phyloP scores from a whole-genome alignment of 169 alveolate species.

The Cryptosporidium andersoni region DNA sequence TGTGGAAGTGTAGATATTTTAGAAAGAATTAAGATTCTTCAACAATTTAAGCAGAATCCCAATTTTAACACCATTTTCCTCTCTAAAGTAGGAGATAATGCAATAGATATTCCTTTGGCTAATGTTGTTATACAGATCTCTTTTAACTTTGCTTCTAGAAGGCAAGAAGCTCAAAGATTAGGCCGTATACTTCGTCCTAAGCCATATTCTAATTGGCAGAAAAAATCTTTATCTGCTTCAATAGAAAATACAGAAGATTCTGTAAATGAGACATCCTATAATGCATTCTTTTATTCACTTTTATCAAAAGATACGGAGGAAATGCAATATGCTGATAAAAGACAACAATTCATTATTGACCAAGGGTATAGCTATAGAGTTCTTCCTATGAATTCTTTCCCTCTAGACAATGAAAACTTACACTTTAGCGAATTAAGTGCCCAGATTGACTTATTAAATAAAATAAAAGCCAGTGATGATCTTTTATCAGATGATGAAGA shows the following conservation, averaged over 20 bases:
- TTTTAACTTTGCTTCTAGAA: slow-evolving; percentile 96
- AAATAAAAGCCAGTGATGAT: slow-evolving; percentile 53
- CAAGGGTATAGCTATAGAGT: slow-evolving; percentile 85
- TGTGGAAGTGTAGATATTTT: slow-evolving; percentile 88
- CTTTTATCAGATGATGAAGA: slow-evolving; percentile 19
- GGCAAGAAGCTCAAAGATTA: slow-evolving; percentile 98
- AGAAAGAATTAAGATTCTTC: slow-evolving; percentile 91
- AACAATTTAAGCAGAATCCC: slow-evolving; percentile 87
- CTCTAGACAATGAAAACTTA: slow-evolving; percentile 34
- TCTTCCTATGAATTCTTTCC: slow-evolving; percentile 51
- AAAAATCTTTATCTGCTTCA: neutral
- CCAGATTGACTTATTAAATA: slow-evolving; percentile 30
- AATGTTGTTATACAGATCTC: slow-evolving; percentile 98
- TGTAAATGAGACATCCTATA: slow-evolving; percentile 72
- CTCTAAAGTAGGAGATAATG: slow-evolving; percentile 99
- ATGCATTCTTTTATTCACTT: slow-evolving; percentile 96
- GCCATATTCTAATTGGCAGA: slow-evolving; percentile 71
- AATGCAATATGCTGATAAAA: slow-evolving; percentile 94
- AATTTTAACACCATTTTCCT: slow-evolving; percentile 91
- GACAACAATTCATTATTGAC: slow-evolving; percentile 96
- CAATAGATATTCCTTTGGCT: slow-evolving; percentile 98
- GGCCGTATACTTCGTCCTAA: slow-evolving; percentile 99
- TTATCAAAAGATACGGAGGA: slow-evolving; percentile 97
- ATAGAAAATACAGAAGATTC: neutral
- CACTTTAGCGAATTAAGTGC: slow-evolving; percentile 31